These are phyloP conservation scores for Sorghum bicolor DNA, from an alignment of 176 grass and related monocot species.

Conservation along the genomic window DNA sequence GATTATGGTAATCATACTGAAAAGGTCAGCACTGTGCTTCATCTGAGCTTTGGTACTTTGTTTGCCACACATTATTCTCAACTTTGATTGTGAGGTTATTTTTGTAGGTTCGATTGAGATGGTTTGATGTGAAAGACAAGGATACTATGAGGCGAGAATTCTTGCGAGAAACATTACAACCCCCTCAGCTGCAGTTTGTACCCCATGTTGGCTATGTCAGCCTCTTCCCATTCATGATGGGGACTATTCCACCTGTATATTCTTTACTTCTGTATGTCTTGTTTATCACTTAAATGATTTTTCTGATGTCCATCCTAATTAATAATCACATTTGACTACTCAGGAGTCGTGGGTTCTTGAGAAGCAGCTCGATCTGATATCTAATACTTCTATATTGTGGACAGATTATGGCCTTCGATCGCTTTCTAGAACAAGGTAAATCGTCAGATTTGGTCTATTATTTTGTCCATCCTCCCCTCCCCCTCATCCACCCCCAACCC, in stretches of 20 bases:
- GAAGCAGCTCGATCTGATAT: constrained; percentile 86
- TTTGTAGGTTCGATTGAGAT: constrained; percentile 82
- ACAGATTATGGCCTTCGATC: constrained; percentile 92
- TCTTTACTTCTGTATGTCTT: constrained; percentile 15
- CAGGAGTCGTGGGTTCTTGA: constrained; percentile 89
- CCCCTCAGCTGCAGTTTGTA: constrained; percentile 68
- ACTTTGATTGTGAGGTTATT: constrained; percentile 10
- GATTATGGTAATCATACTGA: constrained; percentile 97
- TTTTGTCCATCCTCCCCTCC: neutral
- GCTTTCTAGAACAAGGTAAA: constrained; percentile 84
- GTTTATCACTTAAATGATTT: constrained; percentile 13
- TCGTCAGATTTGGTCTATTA: constrained; percentile 3
- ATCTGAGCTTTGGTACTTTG: constrained; percentile 18
- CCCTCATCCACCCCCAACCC: neutral
- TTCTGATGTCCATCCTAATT: constrained; percentile 15
- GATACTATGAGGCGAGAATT: constrained; percentile 62
- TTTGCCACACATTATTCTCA: constrained; percentile 8
- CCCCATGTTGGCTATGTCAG: constrained; percentile 98
- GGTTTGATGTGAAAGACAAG: constrained; percentile 60
- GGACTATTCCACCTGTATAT: constrained; percentile 83
- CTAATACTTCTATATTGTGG: constrained; percentile 81
- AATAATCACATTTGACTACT: neutral
- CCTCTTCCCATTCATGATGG: constrained; percentile 98
- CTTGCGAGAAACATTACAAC: constrained; percentile 73
- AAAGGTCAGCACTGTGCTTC: constrained; percentile 52